A percentile compares a stretch with the other conserved stretches of the same genome.
phyloP scores from a whole-genome alignment of 73 alveolate genomes.

The Symbiodinium pilosum region DNA sequence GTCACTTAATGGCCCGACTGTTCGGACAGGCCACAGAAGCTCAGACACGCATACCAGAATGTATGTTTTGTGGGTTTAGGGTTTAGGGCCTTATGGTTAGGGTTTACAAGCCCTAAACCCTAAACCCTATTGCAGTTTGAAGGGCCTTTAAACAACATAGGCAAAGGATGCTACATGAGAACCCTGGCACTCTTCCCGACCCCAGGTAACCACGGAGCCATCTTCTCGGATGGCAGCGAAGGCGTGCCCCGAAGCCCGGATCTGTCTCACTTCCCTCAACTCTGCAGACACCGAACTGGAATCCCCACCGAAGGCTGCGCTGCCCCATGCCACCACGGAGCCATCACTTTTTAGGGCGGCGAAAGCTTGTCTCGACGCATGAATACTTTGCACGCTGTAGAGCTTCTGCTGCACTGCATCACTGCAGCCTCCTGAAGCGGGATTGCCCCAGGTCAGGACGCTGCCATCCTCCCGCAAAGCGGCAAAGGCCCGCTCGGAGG shows the following conservation, averaged over 20 bases:
- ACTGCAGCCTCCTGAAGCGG: not conserved
- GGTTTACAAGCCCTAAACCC: too few relatives aligned
- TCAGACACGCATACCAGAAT: too few relatives aligned
- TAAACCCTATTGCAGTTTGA: too few relatives aligned
- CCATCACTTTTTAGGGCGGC: not conserved
- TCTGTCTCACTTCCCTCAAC: not conserved
- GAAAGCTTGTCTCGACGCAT: not conserved
- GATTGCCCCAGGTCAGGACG: not conserved
- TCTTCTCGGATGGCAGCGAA: not conserved
- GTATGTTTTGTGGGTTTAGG: too few relatives aligned
- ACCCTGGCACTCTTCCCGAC: not conserved
- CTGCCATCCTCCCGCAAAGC: not conserved
- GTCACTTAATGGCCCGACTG: too few relatives aligned
- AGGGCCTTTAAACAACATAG: too few relatives aligned
- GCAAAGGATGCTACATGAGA: too few relatives aligned
- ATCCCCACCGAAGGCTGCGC: not conserved
- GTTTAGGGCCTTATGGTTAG: too few relatives aligned
- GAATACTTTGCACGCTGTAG: not conserved
- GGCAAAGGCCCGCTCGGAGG: not conserved
- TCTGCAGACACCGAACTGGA: not conserved
- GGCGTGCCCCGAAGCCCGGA: not conserved
- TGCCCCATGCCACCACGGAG: not conserved
- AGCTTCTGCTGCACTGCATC: not conserved
- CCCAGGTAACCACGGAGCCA: not conserved
- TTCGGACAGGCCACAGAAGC: too few relatives aligned